Conservation (phyloP, 495 filamentous ascomycete genomes). For the Penicillium pancosmium region DNA sequence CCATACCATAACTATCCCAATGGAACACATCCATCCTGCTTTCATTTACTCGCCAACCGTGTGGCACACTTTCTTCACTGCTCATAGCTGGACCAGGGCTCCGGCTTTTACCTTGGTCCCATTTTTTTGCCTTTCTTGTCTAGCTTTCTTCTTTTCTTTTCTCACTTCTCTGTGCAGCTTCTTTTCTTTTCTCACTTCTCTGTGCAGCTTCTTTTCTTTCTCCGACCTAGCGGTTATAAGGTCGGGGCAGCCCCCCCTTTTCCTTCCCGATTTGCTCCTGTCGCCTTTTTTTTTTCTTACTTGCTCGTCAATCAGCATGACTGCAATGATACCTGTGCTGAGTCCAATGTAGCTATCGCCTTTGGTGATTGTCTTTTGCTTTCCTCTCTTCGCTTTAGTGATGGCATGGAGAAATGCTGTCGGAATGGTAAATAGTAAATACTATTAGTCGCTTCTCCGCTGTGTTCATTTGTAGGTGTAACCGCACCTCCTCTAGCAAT, state of each 20-base stretch:
- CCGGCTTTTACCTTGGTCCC: slow-evolving; percentile 28
- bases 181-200: neutral
- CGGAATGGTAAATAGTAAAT: slow-evolving; percentile 5
- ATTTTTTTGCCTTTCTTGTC: slow-evolving; percentile 13
- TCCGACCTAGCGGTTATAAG: slow-evolving; percentile 10
- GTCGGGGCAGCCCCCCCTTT: slow-evolving; percentile 10
- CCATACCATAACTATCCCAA: slow-evolving; percentile 13
- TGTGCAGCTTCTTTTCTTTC: slow-evolving; percentile 12
- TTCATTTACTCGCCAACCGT: slow-evolving; percentile 14
- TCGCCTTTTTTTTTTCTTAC: slow-evolving; percentile 22
- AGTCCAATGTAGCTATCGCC: slow-evolving; percentile 27
- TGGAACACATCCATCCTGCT: slow-evolving; percentile 12
- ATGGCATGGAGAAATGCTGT: neutral
- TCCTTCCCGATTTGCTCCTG: slow-evolving; percentile 16
- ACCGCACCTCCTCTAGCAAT: no score
- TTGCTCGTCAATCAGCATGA: slow-evolving; percentile 35
- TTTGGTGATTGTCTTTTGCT: slow-evolving; percentile 8
- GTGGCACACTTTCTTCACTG: slow-evolving; percentile 13
- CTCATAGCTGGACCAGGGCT: slow-evolving; percentile 30
- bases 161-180: neutral
- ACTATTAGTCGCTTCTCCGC: neutral
- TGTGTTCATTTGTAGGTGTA: neutral
- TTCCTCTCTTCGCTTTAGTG: neutral
- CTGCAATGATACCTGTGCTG: slow-evolving; percentile 46
- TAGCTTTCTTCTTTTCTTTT: slow-evolving; percentile 11